A percentile compares a stretch with the other conserved stretches of the same genome.
These are phyloP conservation scores for Trapa bicornis DNA, from an alignment of 345 rosid genomes.

Conservation along the genomic window DNA sequence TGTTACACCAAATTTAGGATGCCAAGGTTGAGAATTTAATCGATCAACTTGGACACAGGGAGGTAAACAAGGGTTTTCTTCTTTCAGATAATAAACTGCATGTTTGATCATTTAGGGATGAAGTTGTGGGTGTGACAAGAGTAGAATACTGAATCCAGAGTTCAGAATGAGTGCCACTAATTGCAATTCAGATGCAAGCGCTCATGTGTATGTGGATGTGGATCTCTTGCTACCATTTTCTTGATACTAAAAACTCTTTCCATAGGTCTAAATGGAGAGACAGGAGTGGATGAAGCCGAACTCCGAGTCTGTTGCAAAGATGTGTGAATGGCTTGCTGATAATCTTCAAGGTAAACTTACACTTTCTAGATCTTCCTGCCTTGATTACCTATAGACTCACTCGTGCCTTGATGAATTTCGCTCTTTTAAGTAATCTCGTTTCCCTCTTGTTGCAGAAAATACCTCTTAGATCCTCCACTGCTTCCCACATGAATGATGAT, in stretches of 20 bases:
- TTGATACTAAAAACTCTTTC: background rate
- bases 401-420: background rate
- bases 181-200: background rate
- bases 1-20: background rate
- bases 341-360: conserved; percentile 20
- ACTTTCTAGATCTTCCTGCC: background rate
- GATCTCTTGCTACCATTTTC: background rate
- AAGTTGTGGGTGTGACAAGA: background rate
- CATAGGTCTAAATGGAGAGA: conserved; percentile 12
- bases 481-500: background rate
- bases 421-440: background rate
- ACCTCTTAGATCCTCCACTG: background rate
- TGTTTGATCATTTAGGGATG: background rate
- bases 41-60: background rate
- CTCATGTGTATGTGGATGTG: background rate
- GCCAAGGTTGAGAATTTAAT: background rate
- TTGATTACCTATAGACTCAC: background rate
- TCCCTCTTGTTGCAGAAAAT: background rate
- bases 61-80: background rate
- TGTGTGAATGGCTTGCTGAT: conserved; percentile 36
- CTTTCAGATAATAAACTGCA: too few relatives aligned
- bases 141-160: background rate
- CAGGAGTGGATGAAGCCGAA: conserved; percentile 2
- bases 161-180: background rate
- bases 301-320: conserved; percentile 17